These are phyloP conservation scores for Gymnopus androsaceus DNA, from an alignment of 1,284 basidiomycete genomes.

Conservation along the genomic window DNA sequence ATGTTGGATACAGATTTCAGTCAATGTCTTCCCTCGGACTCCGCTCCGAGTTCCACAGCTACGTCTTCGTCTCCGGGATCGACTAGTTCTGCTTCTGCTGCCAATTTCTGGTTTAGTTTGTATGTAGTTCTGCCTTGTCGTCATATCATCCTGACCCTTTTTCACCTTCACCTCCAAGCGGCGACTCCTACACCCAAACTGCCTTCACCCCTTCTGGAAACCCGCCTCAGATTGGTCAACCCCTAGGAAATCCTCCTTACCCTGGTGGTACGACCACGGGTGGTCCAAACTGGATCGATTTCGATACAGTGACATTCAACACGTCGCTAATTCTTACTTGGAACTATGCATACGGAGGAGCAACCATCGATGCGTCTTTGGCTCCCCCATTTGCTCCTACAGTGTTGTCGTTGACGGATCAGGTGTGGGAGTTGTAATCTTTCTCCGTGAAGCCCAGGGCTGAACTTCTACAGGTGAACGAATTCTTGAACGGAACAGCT, in stretches of 20 bases:
- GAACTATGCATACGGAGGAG: constrained; percentile 64
- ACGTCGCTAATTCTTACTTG: constrained; percentile 54
- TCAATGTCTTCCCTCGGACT: background rate
- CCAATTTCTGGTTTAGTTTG: constrained; percentile 55
- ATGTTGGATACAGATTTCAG: background rate
- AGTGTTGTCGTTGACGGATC: constrained; percentile 54
- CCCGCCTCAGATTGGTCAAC: constrained; percentile 48
- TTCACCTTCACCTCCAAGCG: constrained; percentile 33
- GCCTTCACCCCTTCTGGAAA: constrained; percentile 44
- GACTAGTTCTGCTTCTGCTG: background rate
- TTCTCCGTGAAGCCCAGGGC: background rate
- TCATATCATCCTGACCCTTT: too few relatives aligned
- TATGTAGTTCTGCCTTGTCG: constrained; percentile 25
- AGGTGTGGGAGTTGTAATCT: constrained; percentile 28
- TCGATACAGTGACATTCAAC: constrained; percentile 51
- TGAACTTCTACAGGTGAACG: constrained; percentile 35
- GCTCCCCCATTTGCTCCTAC: constrained; percentile 51
- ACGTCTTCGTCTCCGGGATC: background rate
- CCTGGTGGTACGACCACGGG: constrained; percentile 59
- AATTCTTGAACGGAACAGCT: constrained; percentile 46
- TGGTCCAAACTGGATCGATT: constrained; percentile 61
- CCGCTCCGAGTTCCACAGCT: background rate
- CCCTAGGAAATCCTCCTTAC: constrained; percentile 59
- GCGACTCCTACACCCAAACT: constrained; percentile 62
- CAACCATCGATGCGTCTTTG: constrained; percentile 58